Conservation (phyloP, 768 basidiomycete species). For the Pleurotus pulmonarius region DNA sequence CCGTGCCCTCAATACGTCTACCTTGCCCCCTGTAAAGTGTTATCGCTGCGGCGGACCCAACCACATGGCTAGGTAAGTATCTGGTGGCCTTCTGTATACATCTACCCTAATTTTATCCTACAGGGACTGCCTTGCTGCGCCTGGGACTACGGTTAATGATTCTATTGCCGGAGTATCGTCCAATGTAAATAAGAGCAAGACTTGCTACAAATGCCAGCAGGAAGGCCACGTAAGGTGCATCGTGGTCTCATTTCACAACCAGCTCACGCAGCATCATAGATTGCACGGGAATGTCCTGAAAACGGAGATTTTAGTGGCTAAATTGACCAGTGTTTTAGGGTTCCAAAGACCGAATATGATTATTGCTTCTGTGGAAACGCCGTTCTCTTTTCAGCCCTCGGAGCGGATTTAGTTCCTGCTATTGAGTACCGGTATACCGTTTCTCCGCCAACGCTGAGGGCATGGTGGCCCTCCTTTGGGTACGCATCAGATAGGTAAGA, state of each 20-base stretch:
- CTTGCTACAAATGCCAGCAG: slow-evolving; percentile 85
- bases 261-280: slow-evolving; percentile 30
- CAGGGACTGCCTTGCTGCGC: slow-evolving; percentile 77
- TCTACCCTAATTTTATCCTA: slow-evolving; percentile 2
- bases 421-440: not conserved
- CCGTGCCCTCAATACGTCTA: slow-evolving; percentile 69
- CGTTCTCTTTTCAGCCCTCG: not conserved
- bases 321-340: slow-evolving; percentile 11
- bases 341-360: too few species aligned
- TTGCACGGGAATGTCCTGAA: slow-evolving; percentile 65
- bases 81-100: slow-evolving; percentile 8
- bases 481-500: not conserved
- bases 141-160: slow-evolving; percentile 50
- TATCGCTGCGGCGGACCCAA: slow-evolving; percentile 89
- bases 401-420: not conserved
- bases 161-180: slow-evolving; percentile 39
- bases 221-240: slow-evolving; percentile 73
- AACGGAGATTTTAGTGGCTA: slow-evolving; percentile 47
- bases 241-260: not conserved
- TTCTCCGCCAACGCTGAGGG: not conserved
- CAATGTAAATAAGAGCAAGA: slow-evolving; percentile 60
- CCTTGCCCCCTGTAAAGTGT: slow-evolving; percentile 81
- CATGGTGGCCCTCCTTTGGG: not conserved
- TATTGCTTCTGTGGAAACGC: too few species aligned
- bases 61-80: slow-evolving; percentile 70